Conservation (phyloP, 1,284 basidiomycete genomes). For the Heterobasidion parviporum region DNA sequence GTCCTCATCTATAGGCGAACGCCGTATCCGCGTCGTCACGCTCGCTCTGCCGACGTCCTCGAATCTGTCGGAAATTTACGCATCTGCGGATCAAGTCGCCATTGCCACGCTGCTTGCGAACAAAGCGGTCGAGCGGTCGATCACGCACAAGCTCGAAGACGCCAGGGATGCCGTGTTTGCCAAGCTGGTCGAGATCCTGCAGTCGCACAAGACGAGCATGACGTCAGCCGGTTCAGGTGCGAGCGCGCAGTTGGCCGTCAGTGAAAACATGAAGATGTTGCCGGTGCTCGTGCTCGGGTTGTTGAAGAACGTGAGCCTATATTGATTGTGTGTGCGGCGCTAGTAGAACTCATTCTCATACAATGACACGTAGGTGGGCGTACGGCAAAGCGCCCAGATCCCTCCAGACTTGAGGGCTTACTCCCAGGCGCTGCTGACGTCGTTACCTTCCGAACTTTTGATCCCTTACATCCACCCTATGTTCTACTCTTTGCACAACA, state of each 20-base stretch:
- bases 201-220: conserved; percentile 95
- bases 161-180: conserved; percentile 87
- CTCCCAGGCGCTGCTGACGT: conserved; percentile 88
- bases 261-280: conserved; percentile 91
- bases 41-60: conserved; percentile 89
- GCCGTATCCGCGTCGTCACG: conserved; percentile 93
- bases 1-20: conserved; percentile 53
- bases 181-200: conserved; percentile 86
- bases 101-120: conserved; percentile 87
- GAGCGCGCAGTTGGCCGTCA: conserved; percentile 87
- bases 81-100: conserved; percentile 91
- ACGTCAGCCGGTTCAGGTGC: conserved; percentile 89
- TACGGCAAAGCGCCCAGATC: conserved; percentile 93
- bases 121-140: conserved; percentile 93
- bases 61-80: conserved; percentile 90
- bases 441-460: conserved; percentile 84
- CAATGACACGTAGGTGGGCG: conserved; percentile 58
- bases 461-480: conserved; percentile 92
- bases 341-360: background rate
- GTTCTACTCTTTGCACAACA: conserved; percentile 96
- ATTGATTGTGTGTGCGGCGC: background rate
- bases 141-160: conserved; percentile 91
- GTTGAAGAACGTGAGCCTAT: conserved; percentile 78
- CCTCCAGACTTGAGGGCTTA: conserved; percentile 95
- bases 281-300: conserved; percentile 86